Percentiles rank a stretch among this genome's conserved stretches.
These are phyloP conservation scores for Exsudoporus frostii DNA, from an alignment of 768 basidiomycete species.

Conservation along the genomic window DNA sequence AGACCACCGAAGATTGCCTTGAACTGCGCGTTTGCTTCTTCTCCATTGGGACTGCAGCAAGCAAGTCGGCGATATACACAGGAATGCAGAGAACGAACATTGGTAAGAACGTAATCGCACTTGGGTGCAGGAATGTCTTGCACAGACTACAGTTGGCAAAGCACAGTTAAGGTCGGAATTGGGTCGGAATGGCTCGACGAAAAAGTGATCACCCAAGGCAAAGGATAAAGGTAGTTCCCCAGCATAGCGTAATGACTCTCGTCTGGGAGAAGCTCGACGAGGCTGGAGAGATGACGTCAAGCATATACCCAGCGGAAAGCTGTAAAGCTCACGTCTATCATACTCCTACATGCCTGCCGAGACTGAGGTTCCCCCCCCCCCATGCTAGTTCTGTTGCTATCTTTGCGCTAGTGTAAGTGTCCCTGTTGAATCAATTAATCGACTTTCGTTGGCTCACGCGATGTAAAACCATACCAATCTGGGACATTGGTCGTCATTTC, in stretches of 20 bases:
- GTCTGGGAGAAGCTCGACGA: constrained; percentile 21
- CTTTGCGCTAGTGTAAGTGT: constrained; percentile 54
- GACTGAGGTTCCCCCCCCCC: constrained; percentile 43
- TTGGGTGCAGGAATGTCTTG: constrained; percentile 40
- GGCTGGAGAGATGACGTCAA: constrained; percentile 6
- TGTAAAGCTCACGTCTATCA: constrained; percentile 50
- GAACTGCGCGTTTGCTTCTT: constrained; percentile 70
- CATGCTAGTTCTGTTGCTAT: constrained; percentile 57
- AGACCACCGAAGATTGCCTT: constrained; percentile 57
- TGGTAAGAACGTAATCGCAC: constrained; percentile 40
- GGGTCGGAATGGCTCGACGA: constrained; percentile 18
- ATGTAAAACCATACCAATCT: constrained; percentile 51
- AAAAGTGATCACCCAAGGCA: constrained; percentile 24
- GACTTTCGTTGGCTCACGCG: constrained; percentile 1
- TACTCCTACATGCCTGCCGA: constrained; percentile 50
- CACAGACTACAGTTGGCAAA: constrained; percentile 35
- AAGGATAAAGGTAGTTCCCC: constrained; percentile 40
- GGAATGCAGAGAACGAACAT: constrained; percentile 54
- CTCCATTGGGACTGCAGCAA: constrained; percentile 53
- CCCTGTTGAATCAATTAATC: constrained; percentile 38
- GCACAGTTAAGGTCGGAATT: constrained; percentile 34
- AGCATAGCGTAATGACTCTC: constrained; percentile 39
- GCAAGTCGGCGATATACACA: constrained; percentile 48
- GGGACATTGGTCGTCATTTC: constrained; percentile 60
- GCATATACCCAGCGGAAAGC: neutral